Conservation (phyloP, 176 grass and related monocot genomes). For the Oropetium thomaeum region DNA sequence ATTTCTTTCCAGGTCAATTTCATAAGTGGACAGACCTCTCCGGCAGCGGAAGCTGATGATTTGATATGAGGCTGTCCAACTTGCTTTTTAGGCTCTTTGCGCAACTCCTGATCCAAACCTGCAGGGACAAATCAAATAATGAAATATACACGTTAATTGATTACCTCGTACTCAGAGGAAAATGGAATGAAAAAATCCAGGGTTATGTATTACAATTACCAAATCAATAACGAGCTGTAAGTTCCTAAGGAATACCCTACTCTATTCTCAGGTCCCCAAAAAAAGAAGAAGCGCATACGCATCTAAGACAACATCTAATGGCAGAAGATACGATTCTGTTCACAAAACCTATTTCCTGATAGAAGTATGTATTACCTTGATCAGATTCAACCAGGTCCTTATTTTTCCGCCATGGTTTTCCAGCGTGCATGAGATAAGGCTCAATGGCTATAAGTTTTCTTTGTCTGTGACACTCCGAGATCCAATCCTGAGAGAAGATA, state of each 20-base stretch:
- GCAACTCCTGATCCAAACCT: constrained; percentile 46
- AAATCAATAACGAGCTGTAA: no score
- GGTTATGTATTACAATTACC: no score
- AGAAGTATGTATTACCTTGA: constrained; percentile 48
- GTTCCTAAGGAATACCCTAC: no score
- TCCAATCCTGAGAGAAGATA: constrained; percentile 62
- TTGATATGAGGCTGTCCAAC: constrained; percentile 37
- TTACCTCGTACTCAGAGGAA: not conserved
- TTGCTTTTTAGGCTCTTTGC: constrained; percentile 44
- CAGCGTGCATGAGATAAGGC: constrained; percentile 92
- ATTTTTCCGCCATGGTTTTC: constrained; percentile 80
- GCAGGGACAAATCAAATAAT: constrained; percentile 9
- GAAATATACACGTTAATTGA: not conserved
- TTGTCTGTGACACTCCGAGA: constrained; percentile 70
- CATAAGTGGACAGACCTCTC: constrained; percentile 32
- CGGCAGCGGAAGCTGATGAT: constrained; percentile 25
- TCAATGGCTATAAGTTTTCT: constrained; percentile 84
- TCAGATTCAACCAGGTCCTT: constrained; percentile 40
- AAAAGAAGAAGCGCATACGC: no score
- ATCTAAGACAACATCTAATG: not conserved
- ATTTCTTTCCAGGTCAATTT: not conserved
- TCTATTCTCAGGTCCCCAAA: no score
- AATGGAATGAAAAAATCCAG: not conserved
- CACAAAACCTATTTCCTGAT: not conserved
- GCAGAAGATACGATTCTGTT: not conserved